These are phyloP conservation scores for Fusarium dimerum DNA, from an alignment of 2,329 filamentous ascomycete genomes.

Conservation along the genomic window DNA sequence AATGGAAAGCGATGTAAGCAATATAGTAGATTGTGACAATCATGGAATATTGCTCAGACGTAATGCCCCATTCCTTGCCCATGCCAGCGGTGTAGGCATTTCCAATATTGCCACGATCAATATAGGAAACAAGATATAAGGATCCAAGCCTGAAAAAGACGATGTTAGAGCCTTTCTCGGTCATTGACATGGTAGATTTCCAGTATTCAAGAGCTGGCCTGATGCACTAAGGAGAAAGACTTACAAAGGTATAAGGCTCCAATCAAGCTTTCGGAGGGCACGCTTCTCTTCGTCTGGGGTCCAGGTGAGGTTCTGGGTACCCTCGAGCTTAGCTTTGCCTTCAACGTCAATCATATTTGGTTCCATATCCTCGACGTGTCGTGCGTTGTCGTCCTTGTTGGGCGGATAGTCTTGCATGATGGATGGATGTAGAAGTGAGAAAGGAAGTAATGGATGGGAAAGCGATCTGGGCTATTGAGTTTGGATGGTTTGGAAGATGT, in stretches of 20 bases:
- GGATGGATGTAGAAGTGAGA: not conserved
- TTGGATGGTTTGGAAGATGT: too few relatives aligned
- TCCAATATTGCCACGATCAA: conserved; percentile 10
- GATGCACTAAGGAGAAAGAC: too few relatives aligned
- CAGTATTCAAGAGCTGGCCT: too few relatives aligned
- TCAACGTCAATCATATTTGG: not conserved
- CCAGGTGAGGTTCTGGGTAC: not conserved
- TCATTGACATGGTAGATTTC: too few relatives aligned
- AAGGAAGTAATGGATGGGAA: not conserved
- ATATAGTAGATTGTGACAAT: conserved; percentile 5
- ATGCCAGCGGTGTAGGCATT: conserved; percentile 9
- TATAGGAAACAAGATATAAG: conserved; percentile 9
- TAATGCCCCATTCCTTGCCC: conserved; percentile 5
- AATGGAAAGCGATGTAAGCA: conserved; percentile 2
- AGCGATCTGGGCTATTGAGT: too few relatives aligned
- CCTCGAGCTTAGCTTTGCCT: too few relatives aligned
- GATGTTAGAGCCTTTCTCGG: too few relatives aligned
- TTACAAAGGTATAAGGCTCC: not conserved
- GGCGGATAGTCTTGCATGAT: not conserved
- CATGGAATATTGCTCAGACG: not conserved
- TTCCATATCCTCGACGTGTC: not conserved
- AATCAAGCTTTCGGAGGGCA: not conserved
- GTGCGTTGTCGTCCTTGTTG: not conserved
- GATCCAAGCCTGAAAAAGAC: conserved; percentile 4
- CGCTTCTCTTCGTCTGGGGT: not conserved